phyloP scores from a whole-genome alignment of 305 asterid genomes.

The Solanum chacoense region DNA sequence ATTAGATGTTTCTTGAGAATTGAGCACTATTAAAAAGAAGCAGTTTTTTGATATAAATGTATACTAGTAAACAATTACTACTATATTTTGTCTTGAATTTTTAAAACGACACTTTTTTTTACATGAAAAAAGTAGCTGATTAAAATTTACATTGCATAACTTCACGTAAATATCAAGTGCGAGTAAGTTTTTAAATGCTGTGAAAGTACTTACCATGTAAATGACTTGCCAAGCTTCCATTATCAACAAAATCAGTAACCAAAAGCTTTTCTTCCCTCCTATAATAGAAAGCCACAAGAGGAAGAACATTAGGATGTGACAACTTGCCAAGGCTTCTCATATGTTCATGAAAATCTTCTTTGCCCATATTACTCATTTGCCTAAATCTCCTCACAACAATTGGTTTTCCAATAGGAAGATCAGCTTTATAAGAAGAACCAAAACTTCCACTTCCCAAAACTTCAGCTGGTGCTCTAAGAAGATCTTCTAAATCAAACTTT shows the following conservation, averaged over 20 bases:
- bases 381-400: conserved; percentile 47
- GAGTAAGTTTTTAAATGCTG: neutral
- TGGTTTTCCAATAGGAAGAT: conserved; percentile 16
- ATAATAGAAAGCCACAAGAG: conserved; percentile 50
- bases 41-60: neutral
- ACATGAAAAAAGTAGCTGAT: neutral
- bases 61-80: too few relatives aligned
- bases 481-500: conserved; percentile 38
- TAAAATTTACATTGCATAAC: neutral
- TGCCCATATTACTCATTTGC: conserved; percentile 38
- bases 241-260: conserved; percentile 31
- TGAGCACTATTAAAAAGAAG: neutral
- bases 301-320: conserved; percentile 40
- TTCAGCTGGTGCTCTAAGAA: conserved; percentile 51
- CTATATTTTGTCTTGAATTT: neutral
- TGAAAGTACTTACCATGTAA: conserved; percentile 31
- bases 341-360: conserved; percentile 37
- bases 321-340: conserved; percentile 45
- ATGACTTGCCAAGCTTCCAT: conserved; percentile 57
- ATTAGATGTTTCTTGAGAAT: neutral
- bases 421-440: conserved; percentile 62
- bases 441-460: conserved; percentile 60
- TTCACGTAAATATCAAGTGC: neutral
- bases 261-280: conserved; percentile 55
- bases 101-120: neutral